Conservation (phyloP, 352 stramenopile species). For the Globisporangium apiculatum region DNA sequence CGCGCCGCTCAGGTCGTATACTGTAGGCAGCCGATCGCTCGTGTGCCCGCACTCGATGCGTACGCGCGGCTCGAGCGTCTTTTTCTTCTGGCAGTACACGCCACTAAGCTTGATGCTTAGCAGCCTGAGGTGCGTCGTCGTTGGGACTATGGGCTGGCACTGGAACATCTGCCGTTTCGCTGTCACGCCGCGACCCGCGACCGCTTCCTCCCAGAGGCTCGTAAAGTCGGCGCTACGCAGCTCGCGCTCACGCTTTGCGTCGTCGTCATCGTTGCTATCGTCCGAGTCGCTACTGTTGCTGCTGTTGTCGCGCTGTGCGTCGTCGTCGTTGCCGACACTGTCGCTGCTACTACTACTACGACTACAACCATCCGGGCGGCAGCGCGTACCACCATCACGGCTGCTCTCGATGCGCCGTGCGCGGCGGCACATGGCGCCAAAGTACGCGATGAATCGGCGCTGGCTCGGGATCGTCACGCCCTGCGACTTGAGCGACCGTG, state of each 20-base stretch:
- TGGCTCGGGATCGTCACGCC: conserved; percentile 83
- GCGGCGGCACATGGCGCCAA: conserved; percentile 43
- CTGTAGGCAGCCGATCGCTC: neutral
- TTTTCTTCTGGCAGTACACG: conserved; percentile 34
- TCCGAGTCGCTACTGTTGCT: conserved; percentile 7
- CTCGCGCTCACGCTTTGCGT: conserved; percentile 20
- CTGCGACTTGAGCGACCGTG: conserved; percentile 66
- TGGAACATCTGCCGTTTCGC: conserved; percentile 14
- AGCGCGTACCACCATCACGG: no score
- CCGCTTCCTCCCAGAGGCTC: conserved; percentile 35
- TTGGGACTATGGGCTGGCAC: conserved; percentile 21
- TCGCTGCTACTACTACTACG: no score
- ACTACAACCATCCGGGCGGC: no score
- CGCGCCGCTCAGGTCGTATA: conserved; percentile 18
- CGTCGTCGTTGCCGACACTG: no score
- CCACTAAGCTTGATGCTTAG: conserved; percentile 33
- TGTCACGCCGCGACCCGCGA: conserved; percentile 23
- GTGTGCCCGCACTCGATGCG: conserved; percentile 35
- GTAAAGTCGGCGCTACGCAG: conserved; percentile 36
- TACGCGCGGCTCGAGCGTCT: conserved; percentile 36
- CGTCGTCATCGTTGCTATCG: conserved; percentile 12
- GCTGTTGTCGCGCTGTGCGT: conserved; percentile 1
- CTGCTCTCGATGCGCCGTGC: neutral
- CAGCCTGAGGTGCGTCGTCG: conserved; percentile 27
- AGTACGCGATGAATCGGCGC: conserved; percentile 73